Conservation (phyloP, 2,329 filamentous ascomycete species). For the Parascedosporium putredinis region DNA sequence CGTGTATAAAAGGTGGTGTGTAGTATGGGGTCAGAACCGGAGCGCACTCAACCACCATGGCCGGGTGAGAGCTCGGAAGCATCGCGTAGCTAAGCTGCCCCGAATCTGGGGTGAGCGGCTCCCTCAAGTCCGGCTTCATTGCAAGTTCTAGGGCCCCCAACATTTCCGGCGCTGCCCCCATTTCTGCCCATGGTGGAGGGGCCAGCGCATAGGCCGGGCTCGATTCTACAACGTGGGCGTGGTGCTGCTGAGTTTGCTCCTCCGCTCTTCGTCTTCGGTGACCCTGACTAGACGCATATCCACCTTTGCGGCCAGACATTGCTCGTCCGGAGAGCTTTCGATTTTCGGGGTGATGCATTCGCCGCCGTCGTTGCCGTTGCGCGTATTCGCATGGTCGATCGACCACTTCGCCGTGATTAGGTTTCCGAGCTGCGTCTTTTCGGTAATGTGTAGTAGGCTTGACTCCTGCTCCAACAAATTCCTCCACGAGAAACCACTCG, state of each 20-base stretch:
- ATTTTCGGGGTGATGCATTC: not conserved
- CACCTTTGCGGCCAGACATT: not conserved
- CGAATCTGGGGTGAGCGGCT: not conserved
- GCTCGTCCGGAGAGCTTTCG: not conserved
- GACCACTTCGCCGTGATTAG: no score
- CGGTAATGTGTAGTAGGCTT: not conserved
- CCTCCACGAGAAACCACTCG: constrained; percentile 25
- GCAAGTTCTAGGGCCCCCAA: not conserved
- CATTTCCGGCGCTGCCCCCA: not conserved
- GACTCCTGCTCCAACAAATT: not conserved
- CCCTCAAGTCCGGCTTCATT: not conserved
- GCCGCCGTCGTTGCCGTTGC: not conserved
- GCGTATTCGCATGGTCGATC: not conserved
- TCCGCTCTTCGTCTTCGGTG: not conserved
- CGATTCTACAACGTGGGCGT: no score
- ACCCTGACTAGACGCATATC: not conserved
- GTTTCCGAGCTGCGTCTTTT: constrained; percentile 28
- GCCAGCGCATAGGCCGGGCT: not conserved
- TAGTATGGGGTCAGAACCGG: not conserved
- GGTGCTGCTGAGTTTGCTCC: not conserved
- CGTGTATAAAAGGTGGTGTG: not conserved
- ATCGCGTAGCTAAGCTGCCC: not conserved
- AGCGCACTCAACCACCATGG: not conserved
- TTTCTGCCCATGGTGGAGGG: not conserved
- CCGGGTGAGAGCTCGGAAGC: not conserved